phyloP scores from a whole-genome alignment of 768 basidiomycete species.

The Lepiota subincarnata region DNA sequence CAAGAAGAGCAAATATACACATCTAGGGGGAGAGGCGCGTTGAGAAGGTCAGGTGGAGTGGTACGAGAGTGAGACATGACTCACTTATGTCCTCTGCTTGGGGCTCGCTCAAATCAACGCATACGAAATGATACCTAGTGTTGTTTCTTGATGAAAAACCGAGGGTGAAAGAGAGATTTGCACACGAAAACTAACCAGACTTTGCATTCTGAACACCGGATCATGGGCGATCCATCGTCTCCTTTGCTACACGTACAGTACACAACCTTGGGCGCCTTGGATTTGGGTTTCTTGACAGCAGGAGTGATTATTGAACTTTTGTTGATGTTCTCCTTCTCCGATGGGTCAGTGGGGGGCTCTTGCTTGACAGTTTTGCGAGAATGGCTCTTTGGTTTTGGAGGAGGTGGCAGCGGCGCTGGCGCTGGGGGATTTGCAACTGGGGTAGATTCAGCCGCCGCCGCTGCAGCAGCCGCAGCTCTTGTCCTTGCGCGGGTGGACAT shows the following conservation, averaged over 20 bases:
- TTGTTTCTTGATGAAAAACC: too few species aligned
- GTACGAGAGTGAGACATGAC: constrained; percentile 25
- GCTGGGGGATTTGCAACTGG: constrained; percentile 7
- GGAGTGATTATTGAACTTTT: constrained; percentile 14
- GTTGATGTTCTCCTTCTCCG: constrained; percentile 25
- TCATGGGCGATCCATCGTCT: constrained; percentile 82
- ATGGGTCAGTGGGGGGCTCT: constrained; percentile 8
- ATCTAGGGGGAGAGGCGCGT: constrained; percentile 34
- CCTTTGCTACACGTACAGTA: constrained; percentile 64
- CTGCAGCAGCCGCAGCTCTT: constrained; percentile 26
- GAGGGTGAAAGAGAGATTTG: not conserved
- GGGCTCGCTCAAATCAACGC: constrained; percentile 56
- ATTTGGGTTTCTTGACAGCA: constrained; percentile 15
- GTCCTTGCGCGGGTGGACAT: constrained; percentile 48
- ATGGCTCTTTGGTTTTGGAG: constrained; percentile 11
- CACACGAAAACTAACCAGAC: constrained; percentile 54
- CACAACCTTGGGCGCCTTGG: constrained; percentile 21
- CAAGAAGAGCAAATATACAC: constrained; percentile 54
- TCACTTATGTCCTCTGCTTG: constrained; percentile 78
- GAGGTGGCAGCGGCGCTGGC: not conserved
- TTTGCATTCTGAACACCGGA: constrained; percentile 64
- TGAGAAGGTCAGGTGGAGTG: constrained; percentile 12
- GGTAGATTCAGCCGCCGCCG: constrained; percentile 17
- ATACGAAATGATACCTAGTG: constrained; percentile 79
- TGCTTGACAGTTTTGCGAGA: constrained; percentile 12